Evolutionary conservation across 257 asterid genomes (phyloP).

Genomic region (Orobanche coerulescens): DNA sequence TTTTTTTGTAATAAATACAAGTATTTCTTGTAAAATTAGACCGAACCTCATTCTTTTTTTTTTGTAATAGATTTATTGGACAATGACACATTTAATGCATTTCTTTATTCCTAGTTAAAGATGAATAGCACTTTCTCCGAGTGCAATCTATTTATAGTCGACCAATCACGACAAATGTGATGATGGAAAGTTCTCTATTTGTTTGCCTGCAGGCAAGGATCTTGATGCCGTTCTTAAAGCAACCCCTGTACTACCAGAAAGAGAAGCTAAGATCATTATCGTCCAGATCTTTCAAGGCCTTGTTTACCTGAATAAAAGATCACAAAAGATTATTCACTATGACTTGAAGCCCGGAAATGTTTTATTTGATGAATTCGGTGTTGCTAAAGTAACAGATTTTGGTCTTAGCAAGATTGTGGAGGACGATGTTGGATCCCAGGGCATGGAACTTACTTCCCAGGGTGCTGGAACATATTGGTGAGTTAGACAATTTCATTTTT

Average conservation of each 20-base stretch:
- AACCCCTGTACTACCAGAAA: slow-evolving; percentile 78
- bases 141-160: background rate
- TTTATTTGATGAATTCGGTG: slow-evolving; percentile 76
- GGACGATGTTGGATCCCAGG: slow-evolving; percentile 96
- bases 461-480: slow-evolving; percentile 99
- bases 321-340: slow-evolving; percentile 89
- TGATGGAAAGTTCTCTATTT: slow-evolving; percentile 15
- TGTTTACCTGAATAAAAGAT: slow-evolving; percentile 82
- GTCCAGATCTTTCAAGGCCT: slow-evolving; percentile 96
- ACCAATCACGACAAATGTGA: background rate
- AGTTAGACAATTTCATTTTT: slow-evolving; percentile 25
- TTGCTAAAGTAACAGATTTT: slow-evolving; percentile 94
- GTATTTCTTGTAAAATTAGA: too few species aligned
- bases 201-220: slow-evolving; percentile 70
- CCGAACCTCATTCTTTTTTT: too few species aligned
- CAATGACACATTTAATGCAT: background rate
- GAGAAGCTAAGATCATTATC: slow-evolving; percentile 81
- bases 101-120: background rate
- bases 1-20: background rate
- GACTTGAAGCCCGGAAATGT: slow-evolving; percentile 99
- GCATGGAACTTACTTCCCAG: slow-evolving; percentile 99
- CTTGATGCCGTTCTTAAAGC: slow-evolving; percentile 94
- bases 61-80: background rate
- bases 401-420: slow-evolving; percentile 99
- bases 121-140: slow-evolving; percentile 1